Evolutionary conservation across 768 basidiomycete genomes (phyloP).

Genomic region (Phlebiopsis gigantea): DNA sequence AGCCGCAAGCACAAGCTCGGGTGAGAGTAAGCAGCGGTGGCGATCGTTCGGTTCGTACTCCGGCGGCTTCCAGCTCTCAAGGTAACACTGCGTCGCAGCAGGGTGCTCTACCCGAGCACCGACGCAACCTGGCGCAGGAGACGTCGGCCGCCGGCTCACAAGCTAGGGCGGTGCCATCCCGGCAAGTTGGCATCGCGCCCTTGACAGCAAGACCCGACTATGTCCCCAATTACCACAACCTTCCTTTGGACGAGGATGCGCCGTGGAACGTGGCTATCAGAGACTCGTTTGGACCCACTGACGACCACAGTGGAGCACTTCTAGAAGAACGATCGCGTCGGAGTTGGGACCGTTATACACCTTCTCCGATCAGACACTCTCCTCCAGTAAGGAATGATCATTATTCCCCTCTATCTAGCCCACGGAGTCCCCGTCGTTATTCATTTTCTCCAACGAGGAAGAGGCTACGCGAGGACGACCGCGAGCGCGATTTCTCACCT

Average conservation of each 20-base stretch:
- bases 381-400: background rate
- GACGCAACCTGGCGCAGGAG: too few species aligned
- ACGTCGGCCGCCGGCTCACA: too few species aligned
- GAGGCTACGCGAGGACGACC: background rate
- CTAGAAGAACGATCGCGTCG: background rate
- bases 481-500: background rate
- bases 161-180: too few species aligned
- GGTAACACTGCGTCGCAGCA: too few species aligned
- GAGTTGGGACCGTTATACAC: background rate
- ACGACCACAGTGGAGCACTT: background rate
- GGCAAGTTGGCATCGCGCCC: background rate
- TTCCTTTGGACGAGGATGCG: too few species aligned
- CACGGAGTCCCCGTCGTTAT: background rate
- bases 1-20: too few species aligned
- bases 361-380: background rate
- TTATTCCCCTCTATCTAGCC: background rate
- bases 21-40: too few species aligned
- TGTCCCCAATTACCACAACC: background rate
- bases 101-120: too few species aligned
- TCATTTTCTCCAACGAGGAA: slow-evolving; percentile 2
- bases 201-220: background rate
- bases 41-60: too few species aligned
- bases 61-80: too few species aligned
- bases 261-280: background rate
- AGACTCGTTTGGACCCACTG: background rate